Evolutionary conservation across 164 flowering plant genomes (phyloP), one percentile per base, ranked within the genome.

Genomic region (Chloranthus sessilifolius): DNA sequence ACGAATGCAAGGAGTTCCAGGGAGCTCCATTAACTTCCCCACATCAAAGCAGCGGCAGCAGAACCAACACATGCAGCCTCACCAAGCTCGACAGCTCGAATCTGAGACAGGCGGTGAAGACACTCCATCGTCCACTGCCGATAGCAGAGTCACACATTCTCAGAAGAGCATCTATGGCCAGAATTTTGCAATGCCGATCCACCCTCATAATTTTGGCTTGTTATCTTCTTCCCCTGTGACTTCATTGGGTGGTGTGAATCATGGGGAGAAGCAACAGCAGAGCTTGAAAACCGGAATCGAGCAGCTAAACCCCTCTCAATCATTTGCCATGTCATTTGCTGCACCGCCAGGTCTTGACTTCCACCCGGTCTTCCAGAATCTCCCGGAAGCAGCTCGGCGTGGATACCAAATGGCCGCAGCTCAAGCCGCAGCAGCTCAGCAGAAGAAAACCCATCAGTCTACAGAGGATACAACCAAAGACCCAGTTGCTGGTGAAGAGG

Each of bases 291-390:
- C 74, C 34, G 84, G 81, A 28, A 62, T 68, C 41, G 96, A 87
- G 15, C 52, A 87, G 15, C 52, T 85, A n/a, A 21, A 69, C 16
- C 61, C 82, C 3, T 66, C 92, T 47, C 94, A 75, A 52, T 64
- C 90, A 26, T 83, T 83, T 69, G 84, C 94, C 1, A 74, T 92
- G 95, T 73, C 96, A 9, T 86, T 86, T 60, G 77, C 83, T 22
- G 27, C 30, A 5, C 25, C 78, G 17, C 62, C 85, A 20, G 88
- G 85, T 10, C 36, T 87, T 24, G 94, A 91, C 58, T 70, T 85
- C 41, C 91, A 78, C 59, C 64, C 85, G 0, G 58, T 85, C 44
- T 62, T 86, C 22, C 96, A 85, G 50, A 76, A 61, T 65, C 59
- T 74, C 7, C 82, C 95, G 0, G 97, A 90, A 55, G 72, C 81